phyloP scores from a whole-genome alignment of 176 grass and related monocot species.

The Aegilops tauschii region DNA sequence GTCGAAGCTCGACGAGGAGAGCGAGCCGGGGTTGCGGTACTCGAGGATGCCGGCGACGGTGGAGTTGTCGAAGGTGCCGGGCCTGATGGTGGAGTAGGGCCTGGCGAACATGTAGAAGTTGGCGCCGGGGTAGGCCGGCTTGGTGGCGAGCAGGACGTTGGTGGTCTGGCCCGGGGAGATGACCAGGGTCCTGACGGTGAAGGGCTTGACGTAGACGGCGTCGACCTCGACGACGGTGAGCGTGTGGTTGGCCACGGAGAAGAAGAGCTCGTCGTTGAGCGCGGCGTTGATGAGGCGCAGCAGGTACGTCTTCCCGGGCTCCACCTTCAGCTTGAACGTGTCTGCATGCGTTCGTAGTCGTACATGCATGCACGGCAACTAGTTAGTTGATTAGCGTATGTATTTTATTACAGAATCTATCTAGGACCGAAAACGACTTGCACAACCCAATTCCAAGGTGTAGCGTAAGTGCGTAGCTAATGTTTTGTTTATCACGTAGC shows the following conservation, averaged over 20 bases:
- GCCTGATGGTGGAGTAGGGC: conserved; percentile 30
- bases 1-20: conserved; percentile 10
- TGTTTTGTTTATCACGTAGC: neutral
- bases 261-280: conserved; percentile 79
- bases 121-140: conserved; percentile 35
- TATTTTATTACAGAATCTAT: neutral
- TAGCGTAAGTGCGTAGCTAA: neutral
- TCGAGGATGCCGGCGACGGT: conserved; percentile 58
- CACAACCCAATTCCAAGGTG: neutral
- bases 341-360: conserved; percentile 23
- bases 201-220: conserved; percentile 63
- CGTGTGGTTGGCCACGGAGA: conserved; percentile 63
- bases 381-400: neutral
- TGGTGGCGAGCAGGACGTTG: conserved; percentile 60
- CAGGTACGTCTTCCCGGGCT: conserved; percentile 54
- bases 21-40: conserved; percentile 26
- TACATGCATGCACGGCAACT: neutral
- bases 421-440: no score
- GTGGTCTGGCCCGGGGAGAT: conserved; percentile 68
- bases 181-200: conserved; percentile 44
- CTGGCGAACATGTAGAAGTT: conserved; percentile 46
- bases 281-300: conserved; percentile 70
- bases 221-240: conserved; percentile 72
- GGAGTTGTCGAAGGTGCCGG: conserved; percentile 43
- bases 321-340: conserved; percentile 64